Evolutionary conservation across 1,284 basidiomycete species (phyloP).

Genomic region (Marasmius sp.): DNA sequence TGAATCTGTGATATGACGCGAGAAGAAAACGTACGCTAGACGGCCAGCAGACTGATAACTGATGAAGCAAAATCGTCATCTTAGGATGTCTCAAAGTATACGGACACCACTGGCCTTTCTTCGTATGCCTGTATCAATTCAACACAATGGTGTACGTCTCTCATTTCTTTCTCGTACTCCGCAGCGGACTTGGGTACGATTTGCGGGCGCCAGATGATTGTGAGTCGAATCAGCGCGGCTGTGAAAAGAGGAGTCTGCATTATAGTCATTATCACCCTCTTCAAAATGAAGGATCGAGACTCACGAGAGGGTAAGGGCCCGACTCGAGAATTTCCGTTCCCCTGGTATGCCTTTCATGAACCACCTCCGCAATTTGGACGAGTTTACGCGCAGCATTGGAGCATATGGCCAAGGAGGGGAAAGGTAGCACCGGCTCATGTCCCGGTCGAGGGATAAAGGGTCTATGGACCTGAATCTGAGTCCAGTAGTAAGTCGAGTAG

Average conservation of each 20-base stretch:
- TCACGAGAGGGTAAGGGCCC: not conserved
- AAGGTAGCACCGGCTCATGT: conserved; percentile 31
- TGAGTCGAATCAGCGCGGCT: conserved; percentile 48
- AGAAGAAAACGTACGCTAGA: too few species aligned
- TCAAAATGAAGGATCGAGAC: not conserved
- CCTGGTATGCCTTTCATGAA: not conserved
- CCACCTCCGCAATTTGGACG: conserved; percentile 44
- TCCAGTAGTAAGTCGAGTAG: conserved; percentile 58
- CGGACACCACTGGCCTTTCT: conserved; percentile 19
- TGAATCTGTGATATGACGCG: too few species aligned
- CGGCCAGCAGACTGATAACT: too few species aligned
- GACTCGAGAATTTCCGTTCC: not conserved
- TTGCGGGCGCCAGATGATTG: conserved; percentile 65
- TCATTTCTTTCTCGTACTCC: conserved; percentile 58
- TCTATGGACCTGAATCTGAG: conserved; percentile 59
- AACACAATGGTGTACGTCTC: conserved; percentile 69
- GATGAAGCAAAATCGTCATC: too few species aligned
- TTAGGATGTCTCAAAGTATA: too few species aligned
- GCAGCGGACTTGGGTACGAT: conserved; percentile 41
- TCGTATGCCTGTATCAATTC: conserved; percentile 48
- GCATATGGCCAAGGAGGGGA: conserved; percentile 25
- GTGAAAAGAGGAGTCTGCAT: conserved; percentile 46
- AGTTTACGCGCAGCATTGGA: conserved; percentile 45
- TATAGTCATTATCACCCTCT: conserved; percentile 16
- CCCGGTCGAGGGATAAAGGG: conserved; percentile 46